Percentiles rank a stretch among this genome's conserved stretches.
These are phyloP conservation scores for Tricladium varicosporioides DNA, from an alignment of 2,329 filamentous ascomycete species.

Conservation along the genomic window DNA sequence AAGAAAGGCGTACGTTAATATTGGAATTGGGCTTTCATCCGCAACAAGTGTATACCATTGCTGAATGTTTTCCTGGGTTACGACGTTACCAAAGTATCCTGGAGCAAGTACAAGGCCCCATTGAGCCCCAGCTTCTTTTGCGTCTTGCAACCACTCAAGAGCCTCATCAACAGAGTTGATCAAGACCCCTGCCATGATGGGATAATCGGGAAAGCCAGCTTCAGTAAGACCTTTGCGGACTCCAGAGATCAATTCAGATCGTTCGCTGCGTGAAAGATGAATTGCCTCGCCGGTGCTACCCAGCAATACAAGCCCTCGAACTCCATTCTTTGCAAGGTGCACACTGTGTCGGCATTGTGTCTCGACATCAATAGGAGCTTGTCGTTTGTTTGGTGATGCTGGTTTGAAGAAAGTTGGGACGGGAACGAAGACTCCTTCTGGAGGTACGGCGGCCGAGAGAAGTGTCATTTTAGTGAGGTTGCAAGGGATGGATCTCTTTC, in stretches of 20 bases:
- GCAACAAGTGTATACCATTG: slow-evolving; percentile 60
- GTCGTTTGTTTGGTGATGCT: not conserved
- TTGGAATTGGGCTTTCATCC: slow-evolving; percentile 56
- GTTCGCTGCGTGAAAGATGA: slow-evolving; percentile 54
- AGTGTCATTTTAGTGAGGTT: too few species aligned
- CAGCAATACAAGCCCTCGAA: slow-evolving; percentile 58
- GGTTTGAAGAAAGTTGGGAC: too few species aligned
- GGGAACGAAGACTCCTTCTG: too few species aligned
- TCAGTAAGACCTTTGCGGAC: slow-evolving; percentile 52
- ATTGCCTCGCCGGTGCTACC: slow-evolving; percentile 63
- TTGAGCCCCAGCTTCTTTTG: slow-evolving; percentile 56
- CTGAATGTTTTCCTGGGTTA: slow-evolving; percentile 53
- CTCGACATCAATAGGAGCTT: slow-evolving; percentile 47
- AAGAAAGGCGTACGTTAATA: slow-evolving; percentile 50
- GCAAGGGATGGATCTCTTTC: too few species aligned
- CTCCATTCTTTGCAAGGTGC: slow-evolving; percentile 55
- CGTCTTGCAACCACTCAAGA: slow-evolving; percentile 45
- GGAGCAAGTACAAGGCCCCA: slow-evolving; percentile 62
- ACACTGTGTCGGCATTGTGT: slow-evolving; percentile 55
- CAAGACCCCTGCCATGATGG: slow-evolving; percentile 55
- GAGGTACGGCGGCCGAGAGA: too few species aligned
- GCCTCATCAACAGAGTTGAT: slow-evolving; percentile 56
- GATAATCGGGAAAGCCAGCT: slow-evolving; percentile 53
- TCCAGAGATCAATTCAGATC: slow-evolving; percentile 49
- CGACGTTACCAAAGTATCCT: slow-evolving; percentile 58